Base-by-base conservation (phyloP, 768 basidiomycete genomes). In the Asterophora lycoperdoides region DNA sequence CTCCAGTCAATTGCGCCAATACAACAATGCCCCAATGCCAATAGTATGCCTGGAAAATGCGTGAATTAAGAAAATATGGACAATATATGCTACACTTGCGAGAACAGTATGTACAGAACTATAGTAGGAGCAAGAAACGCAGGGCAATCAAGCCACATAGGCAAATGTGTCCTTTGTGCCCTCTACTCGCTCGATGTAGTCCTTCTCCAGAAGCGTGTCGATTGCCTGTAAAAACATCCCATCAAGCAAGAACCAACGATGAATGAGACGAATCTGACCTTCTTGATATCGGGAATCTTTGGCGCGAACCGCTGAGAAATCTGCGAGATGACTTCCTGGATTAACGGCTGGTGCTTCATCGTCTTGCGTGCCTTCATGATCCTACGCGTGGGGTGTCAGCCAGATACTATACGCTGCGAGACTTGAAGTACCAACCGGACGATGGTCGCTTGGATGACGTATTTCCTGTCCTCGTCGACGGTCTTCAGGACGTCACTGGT, bases 361-460 rank as follows among this genome's bases (percentile, higher is more conserved):
- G 86, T 88, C 79, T 93, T 93, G 29, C 91, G 81, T 20, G 92
- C 90, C 69, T 94, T 94, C 93, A 94, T 94, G 64, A 95, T 90
- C 41, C 90, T 90, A 32, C 36, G 10, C 46, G 29, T 19, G 52
- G 36, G 18, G 28, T 15, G 35, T 52, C 33, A 54, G 19, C 30
- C 30, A 18, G 30, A 29, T 19, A 15, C 28, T 23, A 23, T 6
- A 23, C 34, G 2, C 44, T 17, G 7, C 36, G 17, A 45, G 8
- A 5, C 4, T 46, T n/a, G 40, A 9, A 42, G 15, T 6, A 67
- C 73, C 42, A 54, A 78, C 77, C 92, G 84, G 42, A 95, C 93
- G 57, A 95, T 92, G 35, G 89, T 93, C 8, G 93, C 91, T 64
- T 97, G 94, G 46, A 96, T 93, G 51, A 93, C 84, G 59, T 94